phyloP scores from a whole-genome alignment of 441 rosid species.

The Euphorbia schlechtendalii region DNA sequence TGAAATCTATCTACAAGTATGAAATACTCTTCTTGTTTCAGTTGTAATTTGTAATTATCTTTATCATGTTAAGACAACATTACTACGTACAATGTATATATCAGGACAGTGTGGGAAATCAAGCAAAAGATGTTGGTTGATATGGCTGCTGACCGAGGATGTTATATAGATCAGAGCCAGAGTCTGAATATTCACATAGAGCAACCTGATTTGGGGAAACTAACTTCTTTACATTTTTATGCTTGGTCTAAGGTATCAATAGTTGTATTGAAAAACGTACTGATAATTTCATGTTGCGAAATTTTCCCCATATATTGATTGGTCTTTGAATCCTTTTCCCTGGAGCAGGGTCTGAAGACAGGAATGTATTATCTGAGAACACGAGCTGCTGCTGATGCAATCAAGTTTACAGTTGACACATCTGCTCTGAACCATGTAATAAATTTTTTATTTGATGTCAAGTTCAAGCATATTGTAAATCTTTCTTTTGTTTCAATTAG shows the following conservation, averaged over 20 bases:
- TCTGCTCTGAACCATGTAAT: conserved; percentile 33
- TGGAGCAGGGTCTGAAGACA: conserved; percentile 62
- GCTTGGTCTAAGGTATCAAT: conserved; percentile 73
- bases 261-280: background rate
- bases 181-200: conserved; percentile 80
- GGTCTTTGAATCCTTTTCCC: background rate
- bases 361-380: conserved; percentile 84
- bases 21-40: background rate
- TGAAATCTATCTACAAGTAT: conserved; percentile 77
- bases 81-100: background rate
- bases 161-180: conserved; percentile 76
- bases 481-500: background rate
- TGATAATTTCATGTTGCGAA: background rate
- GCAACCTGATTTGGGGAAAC: conserved; percentile 59
- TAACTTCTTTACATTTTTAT: conserved; percentile 69
- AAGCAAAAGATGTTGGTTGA: conserved; percentile 70
- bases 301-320: too few relatives aligned
- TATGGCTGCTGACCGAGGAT: conserved; percentile 72
- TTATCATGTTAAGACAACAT: background rate
- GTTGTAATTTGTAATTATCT: background rate
- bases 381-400: conserved; percentile 86
- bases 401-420: conserved; percentile 47
- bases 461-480: background rate
- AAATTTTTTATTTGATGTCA: background rate
- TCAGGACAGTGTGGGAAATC: conserved; percentile 89